A percentile compares a stretch with the other conserved stretches of the same genome.
Evolutionary conservation across 208 protist species (phyloP).

Genomic region (Leishmania turanica): DNA sequence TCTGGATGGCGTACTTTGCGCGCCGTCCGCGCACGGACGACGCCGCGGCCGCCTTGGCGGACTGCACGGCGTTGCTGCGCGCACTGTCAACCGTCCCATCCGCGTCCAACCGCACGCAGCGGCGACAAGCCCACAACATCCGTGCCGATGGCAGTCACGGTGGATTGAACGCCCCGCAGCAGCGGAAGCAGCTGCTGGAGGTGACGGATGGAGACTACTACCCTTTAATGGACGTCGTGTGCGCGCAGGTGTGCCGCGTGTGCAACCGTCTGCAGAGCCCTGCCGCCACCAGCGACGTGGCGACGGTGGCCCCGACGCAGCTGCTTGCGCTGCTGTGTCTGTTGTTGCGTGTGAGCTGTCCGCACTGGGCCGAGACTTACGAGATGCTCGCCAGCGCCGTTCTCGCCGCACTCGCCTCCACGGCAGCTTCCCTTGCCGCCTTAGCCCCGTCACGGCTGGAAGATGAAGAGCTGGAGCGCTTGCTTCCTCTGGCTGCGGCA

Average conservation of each 20-base stretch:
- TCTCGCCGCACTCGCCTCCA: constrained; percentile 12
- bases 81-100: constrained; percentile 20
- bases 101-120: constrained; percentile 13
- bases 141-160: neutral
- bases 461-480: constrained; percentile 2
- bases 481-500: constrained; percentile 16
- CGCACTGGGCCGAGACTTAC: constrained; percentile 61
- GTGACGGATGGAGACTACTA: constrained; percentile 60
- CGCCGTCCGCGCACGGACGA: neutral
- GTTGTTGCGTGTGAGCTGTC: constrained; percentile 47
- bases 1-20: constrained; percentile 48
- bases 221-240: constrained; percentile 39
- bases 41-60: neutral
- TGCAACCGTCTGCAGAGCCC: constrained; percentile 6
- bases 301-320: neutral
- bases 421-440: neutral
- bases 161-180: neutral
- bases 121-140: constrained; percentile 16
- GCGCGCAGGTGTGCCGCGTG: constrained; percentile 23
- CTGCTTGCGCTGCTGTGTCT: constrained; percentile 21
- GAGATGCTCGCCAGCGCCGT: constrained; percentile 37
- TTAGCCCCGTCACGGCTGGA: neutral
- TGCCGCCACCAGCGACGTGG: neutral
- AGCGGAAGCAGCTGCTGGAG: neutral
- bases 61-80: constrained; percentile 16